These are phyloP conservation scores for Murraya koenigii DNA, from an alignment of 345 rosid genomes.

Conservation along the genomic window DNA sequence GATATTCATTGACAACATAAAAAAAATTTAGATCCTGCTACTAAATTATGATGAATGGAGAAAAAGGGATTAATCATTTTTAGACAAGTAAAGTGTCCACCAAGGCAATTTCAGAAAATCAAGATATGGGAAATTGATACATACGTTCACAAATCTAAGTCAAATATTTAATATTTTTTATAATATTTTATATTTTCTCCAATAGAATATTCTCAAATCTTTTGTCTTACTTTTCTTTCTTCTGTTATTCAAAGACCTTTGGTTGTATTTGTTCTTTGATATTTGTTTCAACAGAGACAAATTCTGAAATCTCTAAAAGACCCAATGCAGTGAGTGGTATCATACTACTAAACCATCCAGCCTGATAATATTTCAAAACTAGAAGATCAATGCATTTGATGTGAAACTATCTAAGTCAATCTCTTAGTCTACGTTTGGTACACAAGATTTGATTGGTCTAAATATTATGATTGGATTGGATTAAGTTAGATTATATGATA, in stretches of 20 bases:
- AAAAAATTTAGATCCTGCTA: neutral
- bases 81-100: neutral
- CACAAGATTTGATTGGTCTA: too few relatives aligned
- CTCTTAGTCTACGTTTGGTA: too few relatives aligned
- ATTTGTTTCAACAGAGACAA: neutral
- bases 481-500: too few relatives aligned
- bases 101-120: neutral
- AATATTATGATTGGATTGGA: too few relatives aligned
- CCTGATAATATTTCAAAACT: neutral
- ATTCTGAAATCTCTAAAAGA: too few relatives aligned
- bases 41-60: neutral
- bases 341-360: neutral
- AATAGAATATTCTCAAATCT: neutral
- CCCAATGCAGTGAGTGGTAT: neutral
- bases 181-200: neutral
- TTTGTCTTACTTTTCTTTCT: neutral
- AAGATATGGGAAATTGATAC: neutral
- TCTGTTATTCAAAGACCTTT: neutral
- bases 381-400: neutral
- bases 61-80: neutral
- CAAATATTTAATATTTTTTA: too few relatives aligned
- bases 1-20: neutral
- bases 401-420: neutral
- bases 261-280: neutral
- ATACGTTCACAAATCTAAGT: too few relatives aligned